A percentile compares a stretch with the other conserved stretches of the same genome.
Evolutionary conservation across 257 asterid species (phyloP).

Genomic region (Solanum corneliomulleri): DNA sequence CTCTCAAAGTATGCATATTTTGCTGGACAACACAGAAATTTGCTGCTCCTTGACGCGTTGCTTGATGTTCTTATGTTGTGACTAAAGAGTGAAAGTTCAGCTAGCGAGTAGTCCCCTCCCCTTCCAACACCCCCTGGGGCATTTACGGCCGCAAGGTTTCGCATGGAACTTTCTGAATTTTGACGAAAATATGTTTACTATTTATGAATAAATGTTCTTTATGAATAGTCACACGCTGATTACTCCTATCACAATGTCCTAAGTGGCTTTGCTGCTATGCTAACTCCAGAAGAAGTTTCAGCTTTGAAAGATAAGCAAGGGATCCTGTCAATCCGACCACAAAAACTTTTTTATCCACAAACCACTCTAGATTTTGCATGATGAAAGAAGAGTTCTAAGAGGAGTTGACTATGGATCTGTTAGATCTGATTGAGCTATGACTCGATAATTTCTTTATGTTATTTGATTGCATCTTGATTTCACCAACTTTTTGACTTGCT

Average conservation of each 20-base stretch:
- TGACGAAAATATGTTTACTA: neutral
- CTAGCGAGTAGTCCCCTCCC: neutral
- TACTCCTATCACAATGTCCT: conserved; percentile 2
- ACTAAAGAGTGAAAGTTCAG: too few species aligned
- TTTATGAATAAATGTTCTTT: neutral
- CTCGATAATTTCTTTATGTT: too few species aligned
- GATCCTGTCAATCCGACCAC: neutral
- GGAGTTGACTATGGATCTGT: too few species aligned
- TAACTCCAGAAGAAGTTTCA: conserved; percentile 2
- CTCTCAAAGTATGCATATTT: neutral
- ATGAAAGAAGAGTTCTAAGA: too few species aligned
- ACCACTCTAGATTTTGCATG: neutral
- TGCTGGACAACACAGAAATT: neutral
- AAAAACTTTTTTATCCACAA: neutral
- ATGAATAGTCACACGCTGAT: neutral
- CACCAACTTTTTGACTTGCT: too few species aligned
- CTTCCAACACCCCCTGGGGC: neutral
- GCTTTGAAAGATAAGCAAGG: conserved; percentile 1
- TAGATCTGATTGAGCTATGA: too few species aligned
- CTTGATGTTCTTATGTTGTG: neutral
- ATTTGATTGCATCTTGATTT: too few species aligned
- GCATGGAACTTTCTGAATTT: neutral
- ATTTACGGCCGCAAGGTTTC: neutral
- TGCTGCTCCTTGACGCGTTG: neutral
- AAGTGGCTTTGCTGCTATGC: conserved; percentile 18